Evolutionary conservation across 495 filamentous ascomycete species (phyloP).

Genomic region (Trichoderma reesei): DNA sequence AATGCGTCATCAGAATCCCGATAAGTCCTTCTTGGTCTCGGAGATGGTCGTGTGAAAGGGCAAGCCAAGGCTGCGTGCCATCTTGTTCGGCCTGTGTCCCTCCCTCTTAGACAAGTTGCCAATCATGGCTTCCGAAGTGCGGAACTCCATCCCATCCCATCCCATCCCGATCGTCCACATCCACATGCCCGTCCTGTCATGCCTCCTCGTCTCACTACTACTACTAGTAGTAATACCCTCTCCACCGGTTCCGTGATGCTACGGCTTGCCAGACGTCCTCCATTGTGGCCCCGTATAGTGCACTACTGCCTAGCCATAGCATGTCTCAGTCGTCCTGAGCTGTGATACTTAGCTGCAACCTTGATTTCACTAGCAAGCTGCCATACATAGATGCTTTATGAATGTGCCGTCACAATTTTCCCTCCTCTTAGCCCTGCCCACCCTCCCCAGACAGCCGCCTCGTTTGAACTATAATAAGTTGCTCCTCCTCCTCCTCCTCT

Average conservation of each 20-base stretch:
- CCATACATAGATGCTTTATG: too few species aligned
- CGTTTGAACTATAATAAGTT: neutral
- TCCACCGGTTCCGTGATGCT: too few species aligned
- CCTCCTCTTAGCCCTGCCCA: neutral
- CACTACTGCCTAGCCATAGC: neutral
- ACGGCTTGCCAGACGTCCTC: neutral
- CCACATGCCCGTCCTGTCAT: too few species aligned
- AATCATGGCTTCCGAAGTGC: neutral
- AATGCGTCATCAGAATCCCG: constrained; percentile 7
- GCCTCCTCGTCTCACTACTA: too few species aligned
- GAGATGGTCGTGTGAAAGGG: too few species aligned
- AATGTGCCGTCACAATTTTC: neutral
- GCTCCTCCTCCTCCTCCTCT: neutral
- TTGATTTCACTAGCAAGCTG: neutral
- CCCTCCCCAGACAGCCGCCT: neutral
- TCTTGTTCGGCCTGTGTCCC: neutral
- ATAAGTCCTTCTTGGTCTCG: neutral
- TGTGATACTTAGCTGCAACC: neutral
- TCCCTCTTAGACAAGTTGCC: neutral
- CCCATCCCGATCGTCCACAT: too few species aligned
- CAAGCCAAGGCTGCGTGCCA: too few species aligned
- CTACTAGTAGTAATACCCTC: too few species aligned
- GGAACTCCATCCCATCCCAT: neutral
- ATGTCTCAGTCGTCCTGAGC: neutral
- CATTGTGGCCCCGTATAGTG: neutral